Conservation (phyloP, 2,329 filamentous ascomycete species). For the Fusarium floridanum region DNA sequence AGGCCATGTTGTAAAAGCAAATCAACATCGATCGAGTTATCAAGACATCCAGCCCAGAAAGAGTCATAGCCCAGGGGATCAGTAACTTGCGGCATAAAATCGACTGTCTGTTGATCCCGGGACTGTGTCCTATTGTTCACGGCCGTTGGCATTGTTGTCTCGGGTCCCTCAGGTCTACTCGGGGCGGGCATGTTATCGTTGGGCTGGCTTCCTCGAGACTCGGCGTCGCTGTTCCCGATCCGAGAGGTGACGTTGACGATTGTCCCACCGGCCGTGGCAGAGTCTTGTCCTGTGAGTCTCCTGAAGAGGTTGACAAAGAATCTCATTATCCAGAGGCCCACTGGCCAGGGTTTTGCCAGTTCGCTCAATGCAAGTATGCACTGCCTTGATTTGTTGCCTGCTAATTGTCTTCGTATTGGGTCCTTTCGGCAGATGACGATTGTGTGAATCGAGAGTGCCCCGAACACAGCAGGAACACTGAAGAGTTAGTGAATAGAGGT, state of each 20-base stretch:
- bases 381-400: constrained; percentile 40
- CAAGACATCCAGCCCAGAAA: constrained; percentile 19
- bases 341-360: constrained; percentile 35
- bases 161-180: too few relatives aligned
- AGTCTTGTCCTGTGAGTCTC: constrained; percentile 28
- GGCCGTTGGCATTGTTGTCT: background rate
- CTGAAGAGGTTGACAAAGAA: constrained; percentile 36
- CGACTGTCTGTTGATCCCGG: constrained; percentile 8
- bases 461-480: constrained; percentile 31
- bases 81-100: background rate
- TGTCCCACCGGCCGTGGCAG: constrained; percentile 10
- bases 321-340: constrained; percentile 36
- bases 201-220: fast-evolving
- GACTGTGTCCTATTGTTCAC: background rate
- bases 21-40: constrained; percentile 29
- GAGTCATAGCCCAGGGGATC: constrained; percentile 17
- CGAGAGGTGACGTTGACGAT: constrained; percentile 27
- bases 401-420: constrained; percentile 27
- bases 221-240: background rate
- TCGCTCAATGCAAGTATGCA: constrained; percentile 38
- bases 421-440: constrained; percentile 35
- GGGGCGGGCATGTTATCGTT: background rate
- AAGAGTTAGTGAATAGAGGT: background rate
- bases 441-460: constrained; percentile 38
- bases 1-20: constrained; percentile 26